Percentiles rank a stretch among this genome's conserved stretches.
Conservation (phyloP, 2,329 filamentous ascomycete species). For the Cephalotrichum gorgonifer region DNA sequence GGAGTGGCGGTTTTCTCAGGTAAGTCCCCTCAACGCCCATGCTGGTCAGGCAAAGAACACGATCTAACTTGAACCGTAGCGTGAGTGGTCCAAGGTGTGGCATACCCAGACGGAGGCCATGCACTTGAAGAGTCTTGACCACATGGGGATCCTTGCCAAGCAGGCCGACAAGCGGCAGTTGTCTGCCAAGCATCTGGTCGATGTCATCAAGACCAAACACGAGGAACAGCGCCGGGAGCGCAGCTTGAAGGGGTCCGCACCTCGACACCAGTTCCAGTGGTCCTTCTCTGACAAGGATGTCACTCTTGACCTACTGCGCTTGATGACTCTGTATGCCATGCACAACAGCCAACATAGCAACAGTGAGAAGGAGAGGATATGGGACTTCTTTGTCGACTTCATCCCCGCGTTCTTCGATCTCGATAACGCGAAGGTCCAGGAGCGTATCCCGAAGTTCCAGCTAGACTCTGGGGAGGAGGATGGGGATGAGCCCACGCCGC, state of each 20-base stretch:
- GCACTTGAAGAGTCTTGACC: conserved; percentile 92
- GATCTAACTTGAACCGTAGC: conserved; percentile 30
- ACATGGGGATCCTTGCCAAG: conserved; percentile 88
- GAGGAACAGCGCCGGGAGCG: conserved; percentile 77
- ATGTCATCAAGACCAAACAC: conserved; percentile 83
- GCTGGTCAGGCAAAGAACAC: neutral
- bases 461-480: conserved; percentile 68
- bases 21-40: conserved; percentile 13
- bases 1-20: conserved; percentile 89
- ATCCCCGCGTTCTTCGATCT: conserved; percentile 69
- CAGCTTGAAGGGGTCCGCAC: conserved; percentile 48
- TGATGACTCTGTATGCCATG: conserved; percentile 55
- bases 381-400: conserved; percentile 68
- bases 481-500: conserved; percentile 58
- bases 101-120: conserved; percentile 88
- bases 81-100: conserved; percentile 99
- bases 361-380: conserved; percentile 62
- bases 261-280: conserved; percentile 66
- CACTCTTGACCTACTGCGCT: conserved; percentile 49
- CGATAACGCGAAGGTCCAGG: conserved; percentile 56
- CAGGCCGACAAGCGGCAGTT: conserved; percentile 84
- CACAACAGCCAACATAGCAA: conserved; percentile 61
- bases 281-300: conserved; percentile 63
- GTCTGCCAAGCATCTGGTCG: conserved; percentile 79
- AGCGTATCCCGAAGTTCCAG: conserved; percentile 58